Evolutionary conservation across 257 asterid genomes (phyloP), one percentile per base, ranked within the genome.

Genomic region (Linaria vulgaris): DNA sequence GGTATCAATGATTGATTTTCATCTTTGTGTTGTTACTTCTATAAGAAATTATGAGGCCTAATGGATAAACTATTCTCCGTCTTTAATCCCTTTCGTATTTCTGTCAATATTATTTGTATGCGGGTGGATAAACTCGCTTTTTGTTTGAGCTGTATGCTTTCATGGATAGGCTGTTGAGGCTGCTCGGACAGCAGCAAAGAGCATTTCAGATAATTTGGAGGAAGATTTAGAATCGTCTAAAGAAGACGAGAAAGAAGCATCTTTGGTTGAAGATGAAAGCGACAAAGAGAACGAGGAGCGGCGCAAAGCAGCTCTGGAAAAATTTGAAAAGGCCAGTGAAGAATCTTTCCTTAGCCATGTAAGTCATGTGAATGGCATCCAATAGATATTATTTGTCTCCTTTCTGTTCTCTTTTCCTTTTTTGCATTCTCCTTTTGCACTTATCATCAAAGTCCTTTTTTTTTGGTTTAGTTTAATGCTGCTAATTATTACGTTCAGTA

Each of bases 321-420:
- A 85, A 53, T 78, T 94, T 47, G 99, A 87, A 87, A 84, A 87
- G 63, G 96, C 96, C 53, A 85, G 99, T 50, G 90, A 85, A 76
- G 97, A 94, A 22, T 77, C 96, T 44, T 47, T 90, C 67, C 90
- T 94, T 56, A 87, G 97, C 61, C 99, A 94, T 85, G 99, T 85
- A 68, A 70, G 84, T 72, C 72, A 37, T 64, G 46, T 57, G 63
- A 49, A 66, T 30, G 24, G 9, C 49, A 22, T 13, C 16, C 22
- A 3, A 34, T 50, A 27, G 48, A 19, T 59, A 43, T 60, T 50
- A 56, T 52, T 44, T 13, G 56, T 21, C 61, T 19, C 45, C 53
- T n/a, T 17, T 44, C 49, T 3, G 45, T 38, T 23, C 9, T n/a
- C 24, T 47, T 22, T 22, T 22, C 66, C 51, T 43, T 62, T 37